These are phyloP conservation scores for Calonectria crousiana DNA, from an alignment of 2,329 filamentous ascomycete species.

Conservation along the genomic window DNA sequence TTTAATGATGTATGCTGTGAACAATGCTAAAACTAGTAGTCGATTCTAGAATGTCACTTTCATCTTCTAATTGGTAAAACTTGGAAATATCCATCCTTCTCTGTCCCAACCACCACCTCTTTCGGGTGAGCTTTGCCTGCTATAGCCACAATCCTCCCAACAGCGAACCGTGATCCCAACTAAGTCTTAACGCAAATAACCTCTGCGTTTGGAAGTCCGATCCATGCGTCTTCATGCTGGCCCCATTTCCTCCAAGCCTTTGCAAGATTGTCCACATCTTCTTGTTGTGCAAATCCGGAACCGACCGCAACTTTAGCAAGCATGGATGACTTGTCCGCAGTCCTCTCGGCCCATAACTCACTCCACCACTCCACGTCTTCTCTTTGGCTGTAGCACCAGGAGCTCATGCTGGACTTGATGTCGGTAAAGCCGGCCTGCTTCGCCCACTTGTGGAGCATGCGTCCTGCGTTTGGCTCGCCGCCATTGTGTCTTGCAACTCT, in stretches of 20 bases:
- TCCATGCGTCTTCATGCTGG: constrained; percentile 8
- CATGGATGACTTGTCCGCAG: neutral
- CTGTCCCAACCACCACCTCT: too few relatives aligned
- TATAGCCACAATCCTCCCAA: too few relatives aligned
- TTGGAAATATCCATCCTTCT: too few relatives aligned
- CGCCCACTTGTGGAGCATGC: constrained; percentile 4
- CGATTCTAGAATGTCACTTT: too few relatives aligned
- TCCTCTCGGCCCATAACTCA: constrained; percentile 6
- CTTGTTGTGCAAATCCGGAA: neutral
- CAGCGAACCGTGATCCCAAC: neutral
- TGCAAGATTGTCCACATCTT: neutral
- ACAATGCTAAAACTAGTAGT: neutral
- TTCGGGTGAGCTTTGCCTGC: too few relatives aligned
- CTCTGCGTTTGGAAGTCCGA: neutral
- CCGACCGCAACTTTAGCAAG: neutral
- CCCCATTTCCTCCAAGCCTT: neutral
- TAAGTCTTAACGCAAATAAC: neutral
- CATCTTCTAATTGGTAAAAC: too few relatives aligned
- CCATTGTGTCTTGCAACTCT: neutral
- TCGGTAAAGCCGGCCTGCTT: neutral
- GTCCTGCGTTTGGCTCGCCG: constrained; percentile 5
- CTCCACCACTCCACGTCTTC: constrained; percentile 1
- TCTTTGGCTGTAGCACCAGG: constrained; percentile 7
- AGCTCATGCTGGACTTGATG: neutral
- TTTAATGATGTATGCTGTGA: neutral